These are phyloP conservation scores for Strobilomyces echinocephalus DNA, from an alignment of 768 basidiomycete genomes.

Conservation along the genomic window DNA sequence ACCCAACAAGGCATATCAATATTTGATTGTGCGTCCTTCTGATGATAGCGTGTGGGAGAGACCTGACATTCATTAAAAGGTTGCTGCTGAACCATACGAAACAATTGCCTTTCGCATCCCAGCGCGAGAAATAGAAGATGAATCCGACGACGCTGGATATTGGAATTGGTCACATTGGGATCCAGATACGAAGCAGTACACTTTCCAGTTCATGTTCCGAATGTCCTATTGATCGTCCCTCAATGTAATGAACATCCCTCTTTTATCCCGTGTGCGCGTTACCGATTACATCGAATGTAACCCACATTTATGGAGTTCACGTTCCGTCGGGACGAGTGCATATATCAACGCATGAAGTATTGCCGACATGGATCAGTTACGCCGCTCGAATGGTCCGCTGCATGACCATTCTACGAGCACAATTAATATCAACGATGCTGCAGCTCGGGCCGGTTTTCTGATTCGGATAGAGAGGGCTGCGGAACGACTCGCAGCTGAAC, in stretches of 20 bases:
- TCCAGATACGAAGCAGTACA: slow-evolving; percentile 97
- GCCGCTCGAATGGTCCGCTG: neutral
- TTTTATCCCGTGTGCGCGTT: neutral
- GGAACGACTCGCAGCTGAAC: neutral
- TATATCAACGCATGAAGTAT: neutral
- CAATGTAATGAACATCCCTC: slow-evolving; percentile 4
- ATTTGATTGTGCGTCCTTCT: slow-evolving; percentile 75
- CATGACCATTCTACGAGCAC: neutral
- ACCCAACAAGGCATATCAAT: slow-evolving; percentile 95
- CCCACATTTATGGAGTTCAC: neutral
- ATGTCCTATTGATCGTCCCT: slow-evolving; percentile 34
- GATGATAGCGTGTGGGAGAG: slow-evolving; percentile 17
- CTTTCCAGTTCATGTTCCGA: slow-evolving; percentile 96
- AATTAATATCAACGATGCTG: neutral
- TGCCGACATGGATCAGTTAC: slow-evolving; percentile 6
- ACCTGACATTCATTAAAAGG: slow-evolving; percentile 46
- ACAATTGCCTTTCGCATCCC: slow-evolving; percentile 99
- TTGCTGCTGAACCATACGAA: slow-evolving; percentile 99
- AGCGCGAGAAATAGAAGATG: slow-evolving; percentile 94
- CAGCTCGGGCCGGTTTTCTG: neutral
- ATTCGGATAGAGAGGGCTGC: neutral
- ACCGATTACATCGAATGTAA: neutral
- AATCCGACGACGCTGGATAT: slow-evolving; percentile 81
- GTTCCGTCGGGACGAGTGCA: slow-evolving; percentile 1
- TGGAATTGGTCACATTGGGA: slow-evolving; percentile 99